Conservation (phyloP, 495 filamentous ascomycete species). For the Aspergillus olivimuriae region DNA sequence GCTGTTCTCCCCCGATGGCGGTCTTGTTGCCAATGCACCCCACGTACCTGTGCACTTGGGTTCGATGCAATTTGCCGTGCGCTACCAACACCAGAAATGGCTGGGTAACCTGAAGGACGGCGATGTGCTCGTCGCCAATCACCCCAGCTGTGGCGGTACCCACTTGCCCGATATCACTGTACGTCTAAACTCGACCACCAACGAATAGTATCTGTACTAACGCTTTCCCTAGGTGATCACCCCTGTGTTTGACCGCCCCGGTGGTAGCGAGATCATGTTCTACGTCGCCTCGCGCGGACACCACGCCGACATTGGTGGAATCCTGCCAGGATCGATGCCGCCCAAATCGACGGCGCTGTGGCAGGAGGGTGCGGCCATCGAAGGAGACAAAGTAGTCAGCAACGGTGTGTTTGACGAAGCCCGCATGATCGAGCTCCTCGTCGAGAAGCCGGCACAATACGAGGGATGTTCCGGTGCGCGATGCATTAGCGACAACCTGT, state of each 20-base stretch:
- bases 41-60: conserved; percentile 92
- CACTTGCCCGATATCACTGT: conserved; percentile 92
- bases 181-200: conserved; percentile 8
- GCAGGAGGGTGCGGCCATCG: conserved; percentile 93
- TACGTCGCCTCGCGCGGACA: conserved; percentile 95
- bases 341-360: conserved; percentile 87
- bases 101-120: conserved; percentile 76
- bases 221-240: conserved; percentile 48
- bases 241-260: conserved; percentile 66
- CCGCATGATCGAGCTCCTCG: conserved; percentile 75
- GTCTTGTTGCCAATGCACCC: conserved; percentile 89
- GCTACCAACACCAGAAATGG: conserved; percentile 92
- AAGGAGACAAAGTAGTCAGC: conserved; percentile 88
- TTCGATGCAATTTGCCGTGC: conserved; percentile 91
- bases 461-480: conserved; percentile 85
- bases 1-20: conserved; percentile 85
- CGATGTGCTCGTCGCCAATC: conserved; percentile 93
- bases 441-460: conserved; percentile 76
- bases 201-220: not conserved
- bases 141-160: conserved; percentile 88
- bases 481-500: conserved; percentile 89
- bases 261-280: conserved; percentile 83
- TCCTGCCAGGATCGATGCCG: conserved; percentile 94
- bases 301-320: conserved; percentile 95
- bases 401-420: conserved; percentile 86